Conservation (phyloP, 805 yeast genomes). For the Candida chilensis region DNA sequence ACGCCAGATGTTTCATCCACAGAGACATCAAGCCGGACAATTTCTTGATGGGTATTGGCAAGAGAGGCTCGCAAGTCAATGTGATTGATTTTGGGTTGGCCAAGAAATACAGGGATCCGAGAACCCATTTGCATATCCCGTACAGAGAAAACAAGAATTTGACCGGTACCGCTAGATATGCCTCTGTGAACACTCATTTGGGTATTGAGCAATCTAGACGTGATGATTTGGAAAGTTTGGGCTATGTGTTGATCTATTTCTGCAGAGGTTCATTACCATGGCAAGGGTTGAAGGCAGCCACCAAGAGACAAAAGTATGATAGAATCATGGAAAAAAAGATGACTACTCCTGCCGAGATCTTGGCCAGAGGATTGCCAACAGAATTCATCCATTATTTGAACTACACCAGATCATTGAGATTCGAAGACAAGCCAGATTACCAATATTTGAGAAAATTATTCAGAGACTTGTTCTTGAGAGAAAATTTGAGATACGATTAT, state of each 20-base stretch:
- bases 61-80: constrained; percentile 91
- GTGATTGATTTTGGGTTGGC: constrained; percentile 93
- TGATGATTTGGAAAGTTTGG: constrained; percentile 92
- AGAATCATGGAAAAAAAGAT: constrained; percentile 92
- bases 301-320: constrained; percentile 95
- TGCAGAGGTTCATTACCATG: constrained; percentile 95
- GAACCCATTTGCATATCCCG: constrained; percentile 91
- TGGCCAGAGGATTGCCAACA: constrained; percentile 86
- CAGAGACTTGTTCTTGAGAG: constrained; percentile 81
- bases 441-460: constrained; percentile 79
- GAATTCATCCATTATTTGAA: constrained; percentile 85
- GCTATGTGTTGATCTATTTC: constrained; percentile 89
- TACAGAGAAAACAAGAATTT: constrained; percentile 93
- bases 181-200: constrained; percentile 88
- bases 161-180: constrained; percentile 97
- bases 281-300: constrained; percentile 97
- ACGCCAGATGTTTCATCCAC: constrained; percentile 86
- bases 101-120: constrained; percentile 88
- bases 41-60: constrained; percentile 82
- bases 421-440: constrained; percentile 96
- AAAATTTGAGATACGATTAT: constrained; percentile 87
- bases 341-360: constrained; percentile 76
- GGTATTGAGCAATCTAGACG: constrained; percentile 96
- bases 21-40: constrained; percentile 82
- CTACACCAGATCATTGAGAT: constrained; percentile 83